phyloP scores from a whole-genome alignment of 805 yeast genomes.

The Saturnispora mendoncae region DNA sequence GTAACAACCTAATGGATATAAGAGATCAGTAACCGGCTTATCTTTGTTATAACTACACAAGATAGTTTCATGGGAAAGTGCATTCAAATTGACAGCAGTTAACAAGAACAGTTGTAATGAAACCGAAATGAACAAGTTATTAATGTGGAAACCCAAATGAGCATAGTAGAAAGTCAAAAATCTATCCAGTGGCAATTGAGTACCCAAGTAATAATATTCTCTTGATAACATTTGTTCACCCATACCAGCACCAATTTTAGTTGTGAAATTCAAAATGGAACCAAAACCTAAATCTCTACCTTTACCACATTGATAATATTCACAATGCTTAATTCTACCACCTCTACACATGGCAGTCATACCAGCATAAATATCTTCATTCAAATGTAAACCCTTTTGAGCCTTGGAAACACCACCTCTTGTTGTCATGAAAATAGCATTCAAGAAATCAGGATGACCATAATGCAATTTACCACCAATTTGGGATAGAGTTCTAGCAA shows the following conservation, averaged over 20 bases:
- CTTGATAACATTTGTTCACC: slow-evolving; percentile 83
- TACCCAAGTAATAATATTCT: slow-evolving; percentile 74
- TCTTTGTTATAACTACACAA: slow-evolving; percentile 59
- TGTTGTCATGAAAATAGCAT: slow-evolving; percentile 67
- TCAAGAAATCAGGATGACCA: slow-evolving; percentile 84
- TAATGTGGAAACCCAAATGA: slow-evolving; percentile 80
- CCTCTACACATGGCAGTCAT: slow-evolving; percentile 78
- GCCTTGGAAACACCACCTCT: slow-evolving; percentile 87
- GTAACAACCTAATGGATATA: slow-evolving; percentile 64
- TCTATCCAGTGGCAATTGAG: slow-evolving; percentile 72
- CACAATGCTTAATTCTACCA: slow-evolving; percentile 83
- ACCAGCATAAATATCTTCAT: slow-evolving; percentile 86
- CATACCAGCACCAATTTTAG: slow-evolving; percentile 90
- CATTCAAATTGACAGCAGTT: slow-evolving; percentile 59
- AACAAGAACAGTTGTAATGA: slow-evolving; percentile 67
- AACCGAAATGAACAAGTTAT: slow-evolving; percentile 67
- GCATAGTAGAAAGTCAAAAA: slow-evolving; percentile 79
- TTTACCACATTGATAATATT: slow-evolving; percentile 83
- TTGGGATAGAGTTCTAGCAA: slow-evolving; percentile 75
- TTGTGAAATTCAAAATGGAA: slow-evolving; percentile 75
- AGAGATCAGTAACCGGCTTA: slow-evolving; percentile 58
- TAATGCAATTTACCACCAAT: slow-evolving; percentile 81
- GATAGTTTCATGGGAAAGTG: slow-evolving; percentile 65
- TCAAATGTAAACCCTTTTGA: slow-evolving; percentile 76
- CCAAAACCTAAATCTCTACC: slow-evolving; percentile 87